Evolutionary conservation across 805 yeast genomes (phyloP), one percentile per base, ranked within the genome.

Genomic region (Candida vartiovaarae): DNA sequence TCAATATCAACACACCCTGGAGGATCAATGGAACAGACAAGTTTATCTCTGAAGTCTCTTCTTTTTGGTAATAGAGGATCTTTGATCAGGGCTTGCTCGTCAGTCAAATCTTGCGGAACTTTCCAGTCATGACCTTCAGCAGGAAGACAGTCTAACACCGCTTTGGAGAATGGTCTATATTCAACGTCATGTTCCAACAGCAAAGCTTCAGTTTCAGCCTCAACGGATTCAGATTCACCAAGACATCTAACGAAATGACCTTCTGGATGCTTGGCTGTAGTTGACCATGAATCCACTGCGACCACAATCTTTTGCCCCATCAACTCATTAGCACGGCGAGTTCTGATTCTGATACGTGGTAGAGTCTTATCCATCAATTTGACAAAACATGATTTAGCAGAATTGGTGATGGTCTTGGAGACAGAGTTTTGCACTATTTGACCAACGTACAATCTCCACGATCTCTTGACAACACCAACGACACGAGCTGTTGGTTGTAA

Each of bases 1-100:
- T 93, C 99, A 57, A 93, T 93, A 77, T 93, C 99, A 52, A 90
- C 97, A 79, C 98, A 91, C 29, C 84, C 83, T 2, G 97, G 97
- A 8, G 99, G 99, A 71, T 93, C 99, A 54, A 93, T 93, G 25
- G 95, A 84, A 62, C 99, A 93, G 34, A 93, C 86, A 39, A 88
- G 70, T 57, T 87, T 80, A 55, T 91, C 95, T 56, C 99, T 78
- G 46, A 90, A 72, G 62, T 93, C 99, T 41, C 70, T 75, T 64
- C 99, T 78, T 54, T 82, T 80, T 33, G 62, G 57, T 32, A 76
- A 56, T 39, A 64, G 54, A 15, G 75, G 70, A 51, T 71, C 72
- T 32, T 73, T 71, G 30, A 75, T 61, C 34, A 76, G 64, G 8
- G 70, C 75, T 49, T 78, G 84, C 2, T 78, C 76, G 49, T 68